Evolutionary conservation across 371 early-diverging fungal species (phyloP).

Genomic region (Conidiobolus incongruus): DNA sequence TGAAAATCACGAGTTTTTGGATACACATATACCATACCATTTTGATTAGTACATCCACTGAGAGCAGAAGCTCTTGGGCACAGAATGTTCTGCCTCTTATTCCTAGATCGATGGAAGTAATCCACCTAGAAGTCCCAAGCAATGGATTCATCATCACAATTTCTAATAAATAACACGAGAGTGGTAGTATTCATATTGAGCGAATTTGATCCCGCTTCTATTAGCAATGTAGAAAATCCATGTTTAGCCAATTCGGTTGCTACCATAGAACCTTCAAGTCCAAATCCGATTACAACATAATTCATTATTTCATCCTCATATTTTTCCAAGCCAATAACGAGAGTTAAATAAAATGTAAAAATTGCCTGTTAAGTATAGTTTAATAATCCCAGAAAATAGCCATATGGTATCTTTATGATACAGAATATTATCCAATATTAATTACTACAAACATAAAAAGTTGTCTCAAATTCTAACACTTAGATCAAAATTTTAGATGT

Average conservation of each 20-base stretch:
- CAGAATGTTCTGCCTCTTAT: not conserved
- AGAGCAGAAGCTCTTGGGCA: not conserved
- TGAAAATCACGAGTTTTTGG: not conserved
- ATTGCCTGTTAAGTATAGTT: too few relatives aligned
- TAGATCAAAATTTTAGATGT: too few relatives aligned
- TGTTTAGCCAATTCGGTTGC: conserved; percentile 1
- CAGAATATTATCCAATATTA: too few relatives aligned
- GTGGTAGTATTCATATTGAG: not conserved
- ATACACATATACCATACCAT: conserved; percentile 1
- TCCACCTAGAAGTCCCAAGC: not conserved
- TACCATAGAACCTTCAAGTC: not conserved
- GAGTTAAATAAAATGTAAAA: too few relatives aligned
- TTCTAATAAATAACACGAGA: not conserved
- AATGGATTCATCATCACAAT: not conserved
- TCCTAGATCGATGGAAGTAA: not conserved
- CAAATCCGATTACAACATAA: conserved; percentile 2
- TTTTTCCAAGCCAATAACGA: too few relatives aligned
- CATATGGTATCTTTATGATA: too few relatives aligned
- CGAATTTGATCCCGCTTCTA: conserved; percentile 2
- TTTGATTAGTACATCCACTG: not conserved
- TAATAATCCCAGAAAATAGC: too few relatives aligned
- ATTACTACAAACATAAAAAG: too few relatives aligned
- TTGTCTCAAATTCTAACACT: too few relatives aligned
- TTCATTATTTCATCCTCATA: not conserved
- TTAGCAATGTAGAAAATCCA: conserved; percentile 2